phyloP scores from a whole-genome alignment of 495 filamentous ascomycete species.

The Aspergillus egyptiacus region DNA sequence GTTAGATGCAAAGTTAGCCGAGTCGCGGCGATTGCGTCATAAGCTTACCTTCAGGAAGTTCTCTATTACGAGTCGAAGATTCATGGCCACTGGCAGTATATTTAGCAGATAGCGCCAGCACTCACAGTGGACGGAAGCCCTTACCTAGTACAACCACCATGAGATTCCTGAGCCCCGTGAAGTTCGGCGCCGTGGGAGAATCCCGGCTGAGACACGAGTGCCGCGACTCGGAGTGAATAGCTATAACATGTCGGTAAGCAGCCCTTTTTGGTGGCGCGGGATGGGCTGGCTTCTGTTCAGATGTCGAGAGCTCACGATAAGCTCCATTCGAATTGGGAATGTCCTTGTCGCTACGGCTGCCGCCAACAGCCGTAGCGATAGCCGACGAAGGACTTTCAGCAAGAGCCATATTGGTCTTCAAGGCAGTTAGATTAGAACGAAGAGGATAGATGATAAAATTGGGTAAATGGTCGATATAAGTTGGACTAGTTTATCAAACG shows the following conservation, averaged over 20 bases:
- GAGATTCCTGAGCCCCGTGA: constrained; percentile 88
- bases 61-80: constrained; percentile 88
- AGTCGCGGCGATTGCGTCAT: constrained; percentile 11
- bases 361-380: background rate
- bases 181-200: constrained; percentile 65
- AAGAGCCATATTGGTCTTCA: background rate
- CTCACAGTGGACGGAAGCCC: constrained; percentile 7
- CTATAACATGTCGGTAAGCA: constrained; percentile 84
- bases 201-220: constrained; percentile 86
- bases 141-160: constrained; percentile 90
- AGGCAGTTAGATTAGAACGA: background rate
- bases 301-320: constrained; percentile 5
- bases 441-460: background rate
- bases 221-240: constrained; percentile 64
- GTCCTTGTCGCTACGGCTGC: background rate
- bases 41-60: constrained; percentile 81
- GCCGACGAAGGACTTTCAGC: background rate
- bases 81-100: constrained; percentile 66
- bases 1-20: no score
- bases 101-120: constrained; percentile 4
- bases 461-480: background rate
- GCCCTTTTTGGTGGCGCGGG: constrained; percentile 20
- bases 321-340: constrained; percentile 1
- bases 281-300: background rate
- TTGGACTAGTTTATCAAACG: background rate